Conservation (phyloP, 2,329 filamentous ascomycete genomes). For the Xylariaceae sp. region DNA sequence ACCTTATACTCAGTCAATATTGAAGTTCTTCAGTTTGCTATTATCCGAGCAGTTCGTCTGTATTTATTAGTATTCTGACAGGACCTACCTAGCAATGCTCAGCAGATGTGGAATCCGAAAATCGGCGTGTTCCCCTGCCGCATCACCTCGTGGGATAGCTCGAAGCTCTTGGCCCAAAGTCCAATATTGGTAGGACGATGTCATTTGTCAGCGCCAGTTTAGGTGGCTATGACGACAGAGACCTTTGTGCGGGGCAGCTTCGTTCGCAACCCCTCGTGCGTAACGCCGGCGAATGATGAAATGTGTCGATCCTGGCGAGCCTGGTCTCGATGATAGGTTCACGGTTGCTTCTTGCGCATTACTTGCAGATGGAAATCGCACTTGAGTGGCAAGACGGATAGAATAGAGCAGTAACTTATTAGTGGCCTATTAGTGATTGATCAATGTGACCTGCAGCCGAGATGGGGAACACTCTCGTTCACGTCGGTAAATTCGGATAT, state of each 20-base stretch:
- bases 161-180: not conserved
- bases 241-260: slow-evolving; percentile 22
- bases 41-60: no score
- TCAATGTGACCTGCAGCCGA: not conserved
- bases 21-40: no score
- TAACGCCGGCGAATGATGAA: no score
- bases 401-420: not conserved
- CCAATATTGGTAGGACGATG: slow-evolving; percentile 22
- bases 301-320: no score
- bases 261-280: not conserved
- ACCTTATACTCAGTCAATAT: no score
- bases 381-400: not conserved
- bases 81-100: no score
- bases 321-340: no score
- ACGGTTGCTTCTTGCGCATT: no score
- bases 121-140: slow-evolving; percentile 16
- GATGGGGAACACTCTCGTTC: not conserved
- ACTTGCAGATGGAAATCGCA: no score
- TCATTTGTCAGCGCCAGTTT: slow-evolving; percentile 29
- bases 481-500: not conserved
- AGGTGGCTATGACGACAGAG: slow-evolving; percentile 26
- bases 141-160: no score
- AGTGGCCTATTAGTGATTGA: not conserved
- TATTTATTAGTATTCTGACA: no score
- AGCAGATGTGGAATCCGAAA: not conserved